Evolutionary conservation across 352 stramenopile species (phyloP).

Genomic region (Phytophthora boehmeriae): DNA sequence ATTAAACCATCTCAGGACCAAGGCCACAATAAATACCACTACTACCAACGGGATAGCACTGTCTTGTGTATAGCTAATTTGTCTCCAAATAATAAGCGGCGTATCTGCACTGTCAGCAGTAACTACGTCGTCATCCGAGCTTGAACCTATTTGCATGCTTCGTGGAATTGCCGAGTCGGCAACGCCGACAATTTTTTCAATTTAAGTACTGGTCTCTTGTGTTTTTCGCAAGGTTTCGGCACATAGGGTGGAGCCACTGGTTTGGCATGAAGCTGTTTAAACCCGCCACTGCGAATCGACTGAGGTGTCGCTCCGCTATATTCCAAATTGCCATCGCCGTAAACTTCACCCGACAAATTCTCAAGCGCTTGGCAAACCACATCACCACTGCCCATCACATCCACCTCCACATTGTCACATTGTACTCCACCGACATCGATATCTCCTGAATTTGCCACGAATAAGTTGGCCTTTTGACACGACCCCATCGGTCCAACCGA

Average conservation of each 20-base stretch:
- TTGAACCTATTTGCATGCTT: too few species aligned
- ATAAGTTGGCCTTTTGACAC: slow-evolving; percentile 19
- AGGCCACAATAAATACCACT: slow-evolving; percentile 27
- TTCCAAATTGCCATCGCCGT: slow-evolving; percentile 20
- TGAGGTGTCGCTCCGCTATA: slow-evolving; percentile 14
- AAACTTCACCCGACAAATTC: slow-evolving; percentile 16
- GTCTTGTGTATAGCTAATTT: slow-evolving; percentile 13
- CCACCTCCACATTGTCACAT: slow-evolving; percentile 40
- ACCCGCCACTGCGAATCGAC: slow-evolving; percentile 15
- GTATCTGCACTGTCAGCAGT: background rate
- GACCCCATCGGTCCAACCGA: slow-evolving; percentile 18
- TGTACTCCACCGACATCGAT: slow-evolving; percentile 44
- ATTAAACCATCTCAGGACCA: slow-evolving; percentile 32
- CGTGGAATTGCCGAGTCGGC: slow-evolving; percentile 4
- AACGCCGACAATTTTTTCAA: slow-evolving; percentile 9
- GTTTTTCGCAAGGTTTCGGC: slow-evolving; percentile 14
- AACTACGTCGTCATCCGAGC: too few species aligned
- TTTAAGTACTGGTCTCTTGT: slow-evolving; percentile 27
- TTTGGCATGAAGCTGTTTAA: slow-evolving; percentile 4
- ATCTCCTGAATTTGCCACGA: slow-evolving; percentile 34
- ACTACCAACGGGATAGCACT: slow-evolving; percentile 20
- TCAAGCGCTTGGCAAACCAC: slow-evolving; percentile 43
- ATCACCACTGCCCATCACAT: slow-evolving; percentile 43
- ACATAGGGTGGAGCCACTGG: slow-evolving; percentile 15
- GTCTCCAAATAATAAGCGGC: slow-evolving; percentile 7